A percentile compares a stretch with the other conserved stretches of the same genome.
Evolutionary conservation across 2,329 filamentous ascomycete genomes (phyloP).

Genomic region (Sporothrix brunneoviolacea): DNA sequence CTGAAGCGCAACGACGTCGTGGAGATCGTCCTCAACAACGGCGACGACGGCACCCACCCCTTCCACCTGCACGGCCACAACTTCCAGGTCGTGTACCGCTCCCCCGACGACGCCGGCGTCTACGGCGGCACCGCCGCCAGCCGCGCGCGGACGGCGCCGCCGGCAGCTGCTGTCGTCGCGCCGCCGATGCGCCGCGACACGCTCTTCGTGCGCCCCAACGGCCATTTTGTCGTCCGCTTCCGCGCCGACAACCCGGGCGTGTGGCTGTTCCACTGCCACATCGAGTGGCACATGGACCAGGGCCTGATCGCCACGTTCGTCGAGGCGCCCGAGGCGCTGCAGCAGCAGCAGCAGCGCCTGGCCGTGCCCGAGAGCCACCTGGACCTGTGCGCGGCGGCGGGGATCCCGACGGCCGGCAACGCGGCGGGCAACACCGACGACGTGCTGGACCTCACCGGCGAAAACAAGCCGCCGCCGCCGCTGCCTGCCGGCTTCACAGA

Average conservation of each 20-base stretch:
- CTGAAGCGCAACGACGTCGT: conserved; percentile 62
- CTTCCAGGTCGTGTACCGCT: conserved; percentile 48
- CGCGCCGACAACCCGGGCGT: conserved; percentile 40
- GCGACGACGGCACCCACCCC: conserved; percentile 18
- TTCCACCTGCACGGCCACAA: conserved; percentile 21
- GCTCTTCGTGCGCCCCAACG: conserved; percentile 34
- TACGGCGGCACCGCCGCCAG: too few relatives aligned
- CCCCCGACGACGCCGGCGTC: conserved; percentile 45
- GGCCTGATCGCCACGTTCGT: conserved; percentile 38
- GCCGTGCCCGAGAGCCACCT: conserved; percentile 54
- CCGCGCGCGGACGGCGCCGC: too few relatives aligned
- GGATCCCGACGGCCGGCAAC: conserved; percentile 19
- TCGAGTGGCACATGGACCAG: conserved; percentile 48
- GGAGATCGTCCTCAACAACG: conserved; percentile 53
- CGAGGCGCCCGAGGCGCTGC: conserved; percentile 37
- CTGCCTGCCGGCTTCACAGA: conserved; percentile 45
- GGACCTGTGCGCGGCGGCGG: conserved; percentile 43
- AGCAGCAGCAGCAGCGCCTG: conserved; percentile 36
- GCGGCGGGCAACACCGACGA: conserved; percentile 19
- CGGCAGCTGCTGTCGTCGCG: conserved; percentile 43
- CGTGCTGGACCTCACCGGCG: conserved; percentile 20
- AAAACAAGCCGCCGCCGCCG: conserved; percentile 3
- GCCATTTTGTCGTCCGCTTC: conserved; percentile 44
- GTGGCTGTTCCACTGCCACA: conserved; percentile 46
- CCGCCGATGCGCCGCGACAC: conserved; percentile 53